Conservation (phyloP, 2,329 filamentous ascomycete genomes). For the Periglandula ipomoeae region DNA sequence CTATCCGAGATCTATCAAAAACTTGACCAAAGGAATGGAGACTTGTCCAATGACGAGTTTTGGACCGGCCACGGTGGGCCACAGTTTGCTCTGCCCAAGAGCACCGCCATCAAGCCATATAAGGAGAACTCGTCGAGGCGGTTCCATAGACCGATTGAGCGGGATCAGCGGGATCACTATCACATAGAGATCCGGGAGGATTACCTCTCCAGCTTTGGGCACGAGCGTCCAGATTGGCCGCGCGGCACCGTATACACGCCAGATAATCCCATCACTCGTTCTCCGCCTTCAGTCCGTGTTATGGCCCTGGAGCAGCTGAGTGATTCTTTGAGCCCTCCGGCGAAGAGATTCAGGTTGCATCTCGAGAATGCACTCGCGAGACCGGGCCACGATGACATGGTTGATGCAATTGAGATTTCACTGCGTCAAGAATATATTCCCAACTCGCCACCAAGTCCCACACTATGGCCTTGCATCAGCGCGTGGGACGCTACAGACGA, state of each 20-base stretch:
- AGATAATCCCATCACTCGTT: constrained; percentile 3
- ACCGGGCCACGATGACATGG: not conserved
- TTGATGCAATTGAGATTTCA: not conserved
- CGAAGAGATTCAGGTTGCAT: not conserved
- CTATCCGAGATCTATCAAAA: not conserved
- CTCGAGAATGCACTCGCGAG: not conserved
- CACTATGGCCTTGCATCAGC: not conserved
- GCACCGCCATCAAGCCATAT: constrained; percentile 8
- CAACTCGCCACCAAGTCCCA: too few species aligned
- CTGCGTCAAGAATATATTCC: not conserved
- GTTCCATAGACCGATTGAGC: too few species aligned
- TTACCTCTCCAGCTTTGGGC: not conserved
- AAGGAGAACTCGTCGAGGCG: not conserved
- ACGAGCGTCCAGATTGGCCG: not conserved
- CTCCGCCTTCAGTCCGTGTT: constrained; percentile 1
- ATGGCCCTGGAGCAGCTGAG: too few species aligned
- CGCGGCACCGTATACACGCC: not conserved
- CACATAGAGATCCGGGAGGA: not conserved
- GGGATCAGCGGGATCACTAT: too few species aligned
- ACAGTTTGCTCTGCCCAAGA: constrained; percentile 12
- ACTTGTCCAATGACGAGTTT: not conserved
- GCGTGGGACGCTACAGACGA: not conserved
- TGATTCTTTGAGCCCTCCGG: too few species aligned
- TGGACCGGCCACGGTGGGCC: constrained; percentile 10
- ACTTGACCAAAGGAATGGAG: not conserved